Conservation (phyloP, 495 filamentous ascomycete species). For the Penicillium silybi region DNA sequence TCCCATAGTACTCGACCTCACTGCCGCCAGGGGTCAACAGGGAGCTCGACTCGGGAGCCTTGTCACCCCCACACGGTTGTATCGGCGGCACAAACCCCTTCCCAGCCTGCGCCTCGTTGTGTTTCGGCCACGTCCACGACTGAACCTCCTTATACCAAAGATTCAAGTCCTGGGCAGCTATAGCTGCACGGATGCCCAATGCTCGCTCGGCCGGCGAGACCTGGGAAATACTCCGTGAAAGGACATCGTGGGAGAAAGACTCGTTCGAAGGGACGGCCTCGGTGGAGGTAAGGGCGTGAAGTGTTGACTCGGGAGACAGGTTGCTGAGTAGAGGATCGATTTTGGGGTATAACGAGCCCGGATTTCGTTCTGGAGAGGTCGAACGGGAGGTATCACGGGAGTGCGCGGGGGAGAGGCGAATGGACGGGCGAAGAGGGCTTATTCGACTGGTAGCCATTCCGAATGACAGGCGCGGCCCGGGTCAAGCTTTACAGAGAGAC, state of each 20-base stretch:
- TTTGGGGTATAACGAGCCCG: constrained; percentile 26
- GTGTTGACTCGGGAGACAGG: constrained; percentile 52
- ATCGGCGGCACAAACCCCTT: constrained; percentile 57
- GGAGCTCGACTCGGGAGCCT: background rate
- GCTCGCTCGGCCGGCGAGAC: constrained; percentile 64
- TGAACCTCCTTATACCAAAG: constrained; percentile 76
- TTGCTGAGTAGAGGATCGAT: constrained; percentile 51
- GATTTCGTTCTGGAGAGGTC: constrained; percentile 24
- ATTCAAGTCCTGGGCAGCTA: constrained; percentile 68
- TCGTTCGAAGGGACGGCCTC: constrained; percentile 50
- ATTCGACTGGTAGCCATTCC: constrained; percentile 37
- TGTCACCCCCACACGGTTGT: background rate
- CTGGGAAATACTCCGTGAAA: constrained; percentile 63
- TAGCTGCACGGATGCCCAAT: constrained; percentile 68
- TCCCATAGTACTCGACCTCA: constrained; percentile 60
- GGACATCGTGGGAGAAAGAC: constrained; percentile 43
- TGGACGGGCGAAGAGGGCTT: constrained; percentile 24
- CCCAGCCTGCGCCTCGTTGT: constrained; percentile 30
- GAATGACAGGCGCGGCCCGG: constrained; percentile 14
- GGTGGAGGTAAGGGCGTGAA: constrained; percentile 52
- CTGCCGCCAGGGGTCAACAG: constrained; percentile 1
- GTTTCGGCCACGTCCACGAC: constrained; percentile 68
- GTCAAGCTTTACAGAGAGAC: constrained; percentile 15
- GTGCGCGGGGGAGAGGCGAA: constrained; percentile 27
- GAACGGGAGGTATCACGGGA: constrained; percentile 24